Percentiles rank a stretch among this genome's conserved stretches.
These are phyloP conservation scores for Ceratorhiza oryzae-sativae DNA, from an alignment of 1,284 basidiomycete species.

Conservation along the genomic window DNA sequence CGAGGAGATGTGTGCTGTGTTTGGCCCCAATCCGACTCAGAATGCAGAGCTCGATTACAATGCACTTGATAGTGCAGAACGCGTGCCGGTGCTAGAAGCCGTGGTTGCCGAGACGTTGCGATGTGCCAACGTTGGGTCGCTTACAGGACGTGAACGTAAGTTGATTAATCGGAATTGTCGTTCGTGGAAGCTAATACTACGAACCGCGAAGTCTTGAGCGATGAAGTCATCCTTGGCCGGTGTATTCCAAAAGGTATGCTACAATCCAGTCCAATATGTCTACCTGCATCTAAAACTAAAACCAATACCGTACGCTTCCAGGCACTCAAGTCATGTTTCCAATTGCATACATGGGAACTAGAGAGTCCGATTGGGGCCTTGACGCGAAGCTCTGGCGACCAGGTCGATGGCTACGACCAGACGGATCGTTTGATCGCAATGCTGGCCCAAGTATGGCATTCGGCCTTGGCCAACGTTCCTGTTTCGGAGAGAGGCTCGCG, in stretches of 20 bases:
- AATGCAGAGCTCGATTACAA: background rate
- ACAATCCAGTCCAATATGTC: too few species aligned
- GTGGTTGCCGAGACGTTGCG: slow-evolving; percentile 6
- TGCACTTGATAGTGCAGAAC: background rate
- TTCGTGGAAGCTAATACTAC: background rate
- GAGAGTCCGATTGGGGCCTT: slow-evolving; percentile 9
- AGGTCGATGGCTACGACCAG: slow-evolving; percentile 46
- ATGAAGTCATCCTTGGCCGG: slow-evolving; percentile 16
- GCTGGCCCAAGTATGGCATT: slow-evolving; percentile 48
- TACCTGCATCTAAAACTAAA: too few species aligned
- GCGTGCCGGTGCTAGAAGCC: background rate
- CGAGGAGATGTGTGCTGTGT: background rate
- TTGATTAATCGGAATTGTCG: background rate
- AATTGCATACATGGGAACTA: background rate
- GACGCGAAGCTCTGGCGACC: slow-evolving; percentile 40
- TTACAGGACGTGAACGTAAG: slow-evolving; percentile 8
- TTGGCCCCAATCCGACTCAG: background rate
- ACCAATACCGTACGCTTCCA: too few species aligned
- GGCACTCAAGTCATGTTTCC: slow-evolving; percentile 9
- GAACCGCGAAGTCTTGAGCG: background rate
- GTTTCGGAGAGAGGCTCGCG: slow-evolving; percentile 49
- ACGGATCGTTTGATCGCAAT: slow-evolving; percentile 46
- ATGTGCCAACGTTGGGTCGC: background rate
- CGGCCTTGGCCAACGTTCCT: slow-evolving; percentile 47
- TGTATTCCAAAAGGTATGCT: slow-evolving; percentile 7